Conservation (phyloP, 352 stramenopile species). For the Phytophthora sansomeana region DNA sequence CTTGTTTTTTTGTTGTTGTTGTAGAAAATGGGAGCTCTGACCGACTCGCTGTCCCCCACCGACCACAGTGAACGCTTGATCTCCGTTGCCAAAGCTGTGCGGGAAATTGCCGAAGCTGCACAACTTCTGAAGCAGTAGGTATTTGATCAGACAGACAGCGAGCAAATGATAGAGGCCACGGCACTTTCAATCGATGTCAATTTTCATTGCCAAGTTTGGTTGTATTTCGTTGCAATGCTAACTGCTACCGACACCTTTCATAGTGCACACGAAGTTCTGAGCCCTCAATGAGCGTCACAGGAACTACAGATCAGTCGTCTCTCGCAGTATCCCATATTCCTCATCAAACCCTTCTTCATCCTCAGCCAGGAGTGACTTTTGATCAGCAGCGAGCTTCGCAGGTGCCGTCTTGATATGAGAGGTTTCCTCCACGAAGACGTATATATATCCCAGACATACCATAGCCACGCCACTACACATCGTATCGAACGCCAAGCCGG, state of each 20-base stretch:
- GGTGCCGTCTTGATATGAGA: conserved; percentile 53
- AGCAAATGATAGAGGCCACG: conserved; percentile 4
- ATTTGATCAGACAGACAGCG: not conserved
- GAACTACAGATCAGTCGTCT: conserved; percentile 60
- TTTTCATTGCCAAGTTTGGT: not conserved
- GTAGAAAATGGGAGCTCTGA: conserved; percentile 81
- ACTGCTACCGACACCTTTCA: not conserved
- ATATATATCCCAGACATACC: conserved; percentile 56
- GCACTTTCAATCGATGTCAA: not conserved
- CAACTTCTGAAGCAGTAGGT: conserved; percentile 49
- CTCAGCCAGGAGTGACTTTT: conserved; percentile 52
- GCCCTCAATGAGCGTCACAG: not conserved
- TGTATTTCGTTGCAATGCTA: conserved; percentile 2
- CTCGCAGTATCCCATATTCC: conserved; percentile 35
- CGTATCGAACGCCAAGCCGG: conserved; percentile 1
- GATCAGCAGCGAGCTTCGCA: conserved; percentile 39
- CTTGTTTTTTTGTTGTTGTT: conserved; percentile 9
- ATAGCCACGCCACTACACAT: conserved; percentile 48
- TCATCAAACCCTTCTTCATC: conserved; percentile 37
- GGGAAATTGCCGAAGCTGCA: conserved; percentile 69
- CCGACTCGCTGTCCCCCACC: conserved; percentile 55
- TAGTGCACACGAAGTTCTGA: conserved; percentile 1
- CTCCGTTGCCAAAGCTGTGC: conserved; percentile 66
- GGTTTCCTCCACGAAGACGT: conserved; percentile 66
- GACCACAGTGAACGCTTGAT: conserved; percentile 71